Percentiles rank a stretch among this genome's conserved stretches.
These are phyloP conservation scores for Arabidopsis arenosa DNA, from an alignment of 345 rosid species.

Conservation along the genomic window DNA sequence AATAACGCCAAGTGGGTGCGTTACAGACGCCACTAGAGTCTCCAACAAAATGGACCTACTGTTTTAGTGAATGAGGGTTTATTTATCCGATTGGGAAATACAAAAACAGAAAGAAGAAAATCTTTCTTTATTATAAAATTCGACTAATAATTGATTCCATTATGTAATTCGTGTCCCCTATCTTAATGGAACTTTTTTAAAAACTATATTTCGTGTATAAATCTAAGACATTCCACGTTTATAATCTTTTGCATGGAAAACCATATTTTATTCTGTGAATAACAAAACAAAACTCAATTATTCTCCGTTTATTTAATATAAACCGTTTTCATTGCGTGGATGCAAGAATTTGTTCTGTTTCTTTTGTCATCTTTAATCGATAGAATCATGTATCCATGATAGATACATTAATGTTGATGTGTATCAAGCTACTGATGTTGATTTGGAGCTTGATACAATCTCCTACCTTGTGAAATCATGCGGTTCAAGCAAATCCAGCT, in stretches of 20 bases:
- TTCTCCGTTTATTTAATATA: neutral
- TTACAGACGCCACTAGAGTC: neutral
- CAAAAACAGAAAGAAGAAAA: neutral
- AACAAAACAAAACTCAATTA: neutral
- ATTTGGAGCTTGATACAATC: neutral
- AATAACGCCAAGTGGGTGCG: neutral
- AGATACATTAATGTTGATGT: neutral
- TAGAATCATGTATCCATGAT: conserved; percentile 1
- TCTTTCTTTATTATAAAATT: neutral
- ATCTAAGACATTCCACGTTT: conserved; percentile 36
- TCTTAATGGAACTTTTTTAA: neutral
- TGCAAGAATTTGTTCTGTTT: conserved; percentile 5
- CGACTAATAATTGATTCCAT: conserved; percentile 20
- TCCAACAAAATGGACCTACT: conserved; percentile 11
- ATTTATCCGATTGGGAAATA: conserved; percentile 3
- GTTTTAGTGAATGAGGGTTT: neutral
- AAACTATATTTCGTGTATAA: conserved; percentile 23
- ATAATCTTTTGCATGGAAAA: conserved; percentile 29
- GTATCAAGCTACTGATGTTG: neutral
- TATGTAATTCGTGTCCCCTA: conserved; percentile 4
- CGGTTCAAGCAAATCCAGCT: neutral
- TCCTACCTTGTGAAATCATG: neutral
- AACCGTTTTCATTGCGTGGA: neutral
- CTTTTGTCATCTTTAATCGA: neutral
- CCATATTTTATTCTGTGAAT: neutral